Evolutionary conservation across 805 yeast genomes (phyloP), one percentile per base, ranked within the genome.

Genomic region (Ogataea parapolymorpha): DNA sequence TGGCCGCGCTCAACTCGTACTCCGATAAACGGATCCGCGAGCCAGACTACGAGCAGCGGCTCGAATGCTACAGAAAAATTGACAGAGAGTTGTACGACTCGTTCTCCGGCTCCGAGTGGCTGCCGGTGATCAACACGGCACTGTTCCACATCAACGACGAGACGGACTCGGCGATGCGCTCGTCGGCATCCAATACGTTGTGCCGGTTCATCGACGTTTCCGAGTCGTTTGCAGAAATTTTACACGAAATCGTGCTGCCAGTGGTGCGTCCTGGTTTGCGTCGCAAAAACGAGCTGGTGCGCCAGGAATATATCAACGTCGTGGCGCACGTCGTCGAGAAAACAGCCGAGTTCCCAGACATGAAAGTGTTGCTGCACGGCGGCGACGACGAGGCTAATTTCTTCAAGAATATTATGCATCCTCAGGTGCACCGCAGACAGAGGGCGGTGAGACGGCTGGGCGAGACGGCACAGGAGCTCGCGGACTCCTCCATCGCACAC

Each of bases 351-450:
- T 65, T 88, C 26, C 66, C 68, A 17, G 91, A 85, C 51, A 71
- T 90, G 89, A 72, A 75, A 42, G 69, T 75, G 1, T 63, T 91
- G 28, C 62, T 82, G 1, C 73, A 68, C 53, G 70, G 74, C 37
- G 82, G 81, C 30, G 95, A 88, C 52, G 91, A 82, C 26, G 97
- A 89, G 53, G 84, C 88, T 4, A 82, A 87, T 61, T 60, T 62
- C 35, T 64, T 64, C 54, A 53, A 52, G 35, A 88, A 89, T 53
- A 71, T 93, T 35, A 74, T 73, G 45, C 96, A 91, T 60, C 80
- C 91, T 26, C 99, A 91, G 65, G 54, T 83, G 8, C 88, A 83
- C 55, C 78, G 95, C 65, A 82, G 96, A 53, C 89, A 85, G 60
- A 74, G 89, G 53, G 95, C 98, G 0, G 71, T 91, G 16, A 74